Conservation (phyloP, 805 yeast species). For the Candida multigemmis region DNA sequence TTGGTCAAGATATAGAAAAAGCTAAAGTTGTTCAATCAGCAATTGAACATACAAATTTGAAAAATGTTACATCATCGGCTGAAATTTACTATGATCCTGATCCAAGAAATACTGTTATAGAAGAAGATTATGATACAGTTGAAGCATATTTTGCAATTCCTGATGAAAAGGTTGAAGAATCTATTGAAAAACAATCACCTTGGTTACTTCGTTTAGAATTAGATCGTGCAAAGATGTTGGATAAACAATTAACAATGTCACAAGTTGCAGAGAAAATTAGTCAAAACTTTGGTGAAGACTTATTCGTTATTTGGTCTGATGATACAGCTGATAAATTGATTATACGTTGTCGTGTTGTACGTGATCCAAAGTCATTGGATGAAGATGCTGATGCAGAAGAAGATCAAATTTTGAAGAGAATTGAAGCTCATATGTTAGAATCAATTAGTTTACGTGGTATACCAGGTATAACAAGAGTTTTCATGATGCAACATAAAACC, state of each 20-base stretch:
- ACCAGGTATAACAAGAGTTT: slow-evolving; percentile 83
- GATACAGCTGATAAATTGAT: slow-evolving; percentile 96
- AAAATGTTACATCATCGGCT: slow-evolving; percentile 93
- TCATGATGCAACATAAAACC: slow-evolving; percentile 79
- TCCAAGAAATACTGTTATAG: slow-evolving; percentile 93
- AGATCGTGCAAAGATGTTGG: slow-evolving; percentile 98
- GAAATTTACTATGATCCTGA: slow-evolving; percentile 98
- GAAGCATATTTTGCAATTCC: slow-evolving; percentile 96
- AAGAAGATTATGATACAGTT: slow-evolving; percentile 94
- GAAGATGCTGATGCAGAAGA: slow-evolving; percentile 95
- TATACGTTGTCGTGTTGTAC: slow-evolving; percentile 95
- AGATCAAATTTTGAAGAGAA: slow-evolving; percentile 90
- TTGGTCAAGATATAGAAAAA: slow-evolving; percentile 81
- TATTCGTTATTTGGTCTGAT: slow-evolving; percentile 98
- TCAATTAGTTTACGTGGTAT: slow-evolving; percentile 94
- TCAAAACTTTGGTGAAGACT: slow-evolving; percentile 86
- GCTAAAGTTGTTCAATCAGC: slow-evolving; percentile 96
- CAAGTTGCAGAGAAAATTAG: slow-evolving; percentile 95
- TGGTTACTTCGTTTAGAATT: slow-evolving; percentile 95
- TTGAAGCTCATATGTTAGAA: slow-evolving; percentile 94
- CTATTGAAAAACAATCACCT: slow-evolving; percentile 91
- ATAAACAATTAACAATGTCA: slow-evolving; percentile 94
- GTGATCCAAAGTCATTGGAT: slow-evolving; percentile 89
- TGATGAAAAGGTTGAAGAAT: slow-evolving; percentile 93
- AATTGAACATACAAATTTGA: slow-evolving; percentile 90